Percentiles rank a stretch among this genome's conserved stretches.
phyloP scores from a whole-genome alignment of 129 eudicot species.

The Saussurea involucrata region DNA sequence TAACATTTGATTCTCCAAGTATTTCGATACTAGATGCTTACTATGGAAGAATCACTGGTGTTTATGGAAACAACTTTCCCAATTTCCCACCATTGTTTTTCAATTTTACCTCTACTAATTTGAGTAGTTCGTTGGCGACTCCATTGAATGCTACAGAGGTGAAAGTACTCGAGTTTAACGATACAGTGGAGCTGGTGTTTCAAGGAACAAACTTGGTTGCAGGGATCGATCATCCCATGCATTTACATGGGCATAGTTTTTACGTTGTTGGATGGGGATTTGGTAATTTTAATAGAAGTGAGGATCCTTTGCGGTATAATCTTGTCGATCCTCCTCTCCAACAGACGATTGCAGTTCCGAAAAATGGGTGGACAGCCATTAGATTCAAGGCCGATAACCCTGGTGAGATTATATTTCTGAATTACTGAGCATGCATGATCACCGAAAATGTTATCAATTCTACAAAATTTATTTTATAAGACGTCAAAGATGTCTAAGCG shows the following conservation, averaged over 20 bases:
- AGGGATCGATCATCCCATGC: conserved; percentile 59
- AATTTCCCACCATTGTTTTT: conserved; percentile 39
- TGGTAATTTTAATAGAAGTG: conserved; percentile 38
- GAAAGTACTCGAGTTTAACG: conserved; percentile 24
- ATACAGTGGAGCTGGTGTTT: conserved; percentile 41
- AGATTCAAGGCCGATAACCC: conserved; percentile 56
- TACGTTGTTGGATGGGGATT: conserved; percentile 53
- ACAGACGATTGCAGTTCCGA: conserved; percentile 50
- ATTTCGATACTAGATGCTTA: conserved; percentile 49
- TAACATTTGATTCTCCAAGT: conserved; percentile 31
- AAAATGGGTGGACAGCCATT: conserved; percentile 51
- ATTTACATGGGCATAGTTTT: conserved; percentile 54
- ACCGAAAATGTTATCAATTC: not conserved
- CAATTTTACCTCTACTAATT: conserved; percentile 31
- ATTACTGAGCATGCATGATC: not conserved
- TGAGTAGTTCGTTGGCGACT: conserved; percentile 17
- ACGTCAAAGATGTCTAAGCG: too few species aligned
- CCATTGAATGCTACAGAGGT: conserved; percentile 26
- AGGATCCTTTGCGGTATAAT: conserved; percentile 43
- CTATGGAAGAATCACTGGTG: conserved; percentile 33
- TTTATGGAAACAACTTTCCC: conserved; percentile 42
- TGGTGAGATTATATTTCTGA: conserved; percentile 23
- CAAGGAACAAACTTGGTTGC: conserved; percentile 46
- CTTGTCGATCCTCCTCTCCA: conserved; percentile 57
- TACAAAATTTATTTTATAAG: not conserved